A percentile compares a stretch with the other conserved stretches of the same genome.
Evolutionary conservation across 345 rosid species (phyloP).

Genomic region (Gossypium arboreum): DNA sequence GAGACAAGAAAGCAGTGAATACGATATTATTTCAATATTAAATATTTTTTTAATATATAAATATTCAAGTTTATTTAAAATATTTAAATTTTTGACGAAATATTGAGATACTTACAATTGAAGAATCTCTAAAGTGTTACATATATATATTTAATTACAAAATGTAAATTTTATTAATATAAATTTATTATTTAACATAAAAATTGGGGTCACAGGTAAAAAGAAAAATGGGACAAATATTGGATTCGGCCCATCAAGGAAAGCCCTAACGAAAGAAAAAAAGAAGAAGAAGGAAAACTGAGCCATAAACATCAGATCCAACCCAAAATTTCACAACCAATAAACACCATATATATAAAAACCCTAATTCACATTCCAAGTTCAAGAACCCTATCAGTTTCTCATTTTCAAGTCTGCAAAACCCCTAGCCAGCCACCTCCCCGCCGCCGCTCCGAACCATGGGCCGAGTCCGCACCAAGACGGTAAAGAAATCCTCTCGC

Average conservation of each 20-base stretch:
- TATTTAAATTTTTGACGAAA: no score
- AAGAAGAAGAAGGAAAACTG: neutral
- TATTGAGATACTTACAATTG: no score
- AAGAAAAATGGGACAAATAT: no score
- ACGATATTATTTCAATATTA: no score
- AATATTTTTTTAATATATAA: no score
- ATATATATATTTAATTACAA: no score
- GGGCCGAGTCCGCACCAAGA: constrained; percentile 89
- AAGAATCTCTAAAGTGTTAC: no score
- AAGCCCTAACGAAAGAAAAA: neutral
- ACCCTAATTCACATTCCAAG: neutral
- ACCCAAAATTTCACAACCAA: neutral
- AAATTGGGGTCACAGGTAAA: no score
- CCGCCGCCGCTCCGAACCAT: constrained; percentile 20
- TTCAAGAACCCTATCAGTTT: neutral
- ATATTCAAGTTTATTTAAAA: no score
- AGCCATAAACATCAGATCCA: neutral
- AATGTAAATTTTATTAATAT: no score
- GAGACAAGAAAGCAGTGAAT: no score
- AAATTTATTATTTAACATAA: no score
- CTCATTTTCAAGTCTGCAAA: neutral
- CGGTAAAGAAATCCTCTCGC: constrained; percentile 86
- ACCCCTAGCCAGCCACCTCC: neutral
- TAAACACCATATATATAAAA: neutral
- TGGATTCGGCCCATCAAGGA: neutral